A percentile compares a stretch with the other conserved stretches of the same genome.
Evolutionary conservation across 768 basidiomycete species (phyloP).

Genomic region (Suillus bovinus): DNA sequence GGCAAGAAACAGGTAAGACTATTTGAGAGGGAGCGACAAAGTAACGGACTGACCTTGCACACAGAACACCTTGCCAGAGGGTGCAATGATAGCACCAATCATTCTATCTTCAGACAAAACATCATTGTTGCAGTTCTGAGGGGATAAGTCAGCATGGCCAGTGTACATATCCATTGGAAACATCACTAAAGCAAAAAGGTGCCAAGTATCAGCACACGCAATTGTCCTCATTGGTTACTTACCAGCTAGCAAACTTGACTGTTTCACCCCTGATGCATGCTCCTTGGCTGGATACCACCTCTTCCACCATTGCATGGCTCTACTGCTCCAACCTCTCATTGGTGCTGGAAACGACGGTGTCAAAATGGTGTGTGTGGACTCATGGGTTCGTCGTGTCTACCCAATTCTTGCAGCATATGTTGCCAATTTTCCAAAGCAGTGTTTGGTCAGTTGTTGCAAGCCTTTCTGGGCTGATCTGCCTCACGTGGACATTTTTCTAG

Average conservation of each 20-base stretch:
- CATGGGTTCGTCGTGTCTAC: conserved; percentile 13
- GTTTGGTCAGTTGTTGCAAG: too few species aligned
- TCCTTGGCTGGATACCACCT: conserved; percentile 19
- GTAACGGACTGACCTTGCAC: too few species aligned
- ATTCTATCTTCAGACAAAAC: too few species aligned
- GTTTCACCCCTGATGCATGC: conserved; percentile 4
- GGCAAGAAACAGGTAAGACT: too few species aligned
- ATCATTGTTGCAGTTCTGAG: too few species aligned
- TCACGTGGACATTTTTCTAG: conserved; percentile 38
- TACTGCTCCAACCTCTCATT: conserved; percentile 18
- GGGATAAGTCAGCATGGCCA: conserved; percentile 7
- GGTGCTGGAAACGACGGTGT: conserved; percentile 19
- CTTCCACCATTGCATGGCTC: conserved; percentile 23
- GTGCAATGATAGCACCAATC: too few species aligned
- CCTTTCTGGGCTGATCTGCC: too few species aligned
- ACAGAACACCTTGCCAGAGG: too few species aligned
- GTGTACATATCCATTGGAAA: conserved; percentile 31
- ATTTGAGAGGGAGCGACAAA: too few species aligned
- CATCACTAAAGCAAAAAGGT: conserved; percentile 17
- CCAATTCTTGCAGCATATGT: conserved; percentile 22
- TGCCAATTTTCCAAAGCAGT: too few species aligned
- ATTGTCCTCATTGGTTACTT: conserved; percentile 11
- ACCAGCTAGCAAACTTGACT: conserved; percentile 9
- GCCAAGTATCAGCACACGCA: conserved; percentile 13
- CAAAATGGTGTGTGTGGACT: conserved; percentile 19